Evolutionary conservation across 805 yeast species (phyloP), one percentile per base, ranked within the genome.

Genomic region (Barnettozyma sp.): DNA sequence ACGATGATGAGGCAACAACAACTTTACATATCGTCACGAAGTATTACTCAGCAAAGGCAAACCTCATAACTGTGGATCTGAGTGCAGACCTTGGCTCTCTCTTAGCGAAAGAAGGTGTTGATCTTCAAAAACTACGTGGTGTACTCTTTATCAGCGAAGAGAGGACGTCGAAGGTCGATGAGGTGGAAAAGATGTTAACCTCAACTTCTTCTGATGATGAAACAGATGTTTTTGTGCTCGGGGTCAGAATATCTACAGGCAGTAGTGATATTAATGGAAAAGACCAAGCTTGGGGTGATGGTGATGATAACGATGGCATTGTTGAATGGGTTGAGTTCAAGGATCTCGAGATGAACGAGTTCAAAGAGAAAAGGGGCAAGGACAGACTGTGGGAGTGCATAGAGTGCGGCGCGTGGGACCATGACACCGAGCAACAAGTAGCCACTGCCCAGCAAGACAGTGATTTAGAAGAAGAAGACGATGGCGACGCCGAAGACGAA

Each of bases 281-380:
- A n/a, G n/a, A n/a, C n/a, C n/a, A n/a, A 7, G 21, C 27, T 14
- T 11, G 12, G 10, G 20, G 26, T 13, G 18, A 25, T n/a, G 15
- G 21, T 14, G 23, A 20, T 7, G 32, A 29, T 19, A 4, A 13
- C 9, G n/a, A 4, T n/a, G 23, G 17, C 19, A 23, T 22, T 6
- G 32, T 20, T 4, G 24, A 29, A 29, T 29, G 32, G 32, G 23
- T 29, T 8, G 20, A 29, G 32, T 29, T 29, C 11, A 20, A 13
- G 11, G 24, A 29, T n/a, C 12, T 29, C 7, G 32, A 20, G 32
- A 29, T 29, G 32, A 29, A 29, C 21, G 24, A 29, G 23, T 29
- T 19, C 11, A 29, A 29, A 11, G 32, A 29, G 11, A 29, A n/a
- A 13, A 7, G 11, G 11, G 32, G 32, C 14, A 29, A 29, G 21